Base-by-base conservation (phyloP, 164 flowering plant genomes). In the Vitis cinerea region DNA sequence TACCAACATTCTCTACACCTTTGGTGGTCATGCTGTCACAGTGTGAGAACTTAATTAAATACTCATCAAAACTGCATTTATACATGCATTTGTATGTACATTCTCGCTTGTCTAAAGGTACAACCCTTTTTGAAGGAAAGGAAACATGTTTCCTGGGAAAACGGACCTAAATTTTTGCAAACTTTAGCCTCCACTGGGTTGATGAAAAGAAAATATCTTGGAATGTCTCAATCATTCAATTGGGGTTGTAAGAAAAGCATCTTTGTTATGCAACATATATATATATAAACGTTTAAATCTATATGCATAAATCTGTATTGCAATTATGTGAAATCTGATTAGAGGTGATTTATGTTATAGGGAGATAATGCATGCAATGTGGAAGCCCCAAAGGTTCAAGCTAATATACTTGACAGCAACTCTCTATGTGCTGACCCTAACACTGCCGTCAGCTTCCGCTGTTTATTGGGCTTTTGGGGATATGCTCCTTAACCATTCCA, bases 401-500 rank as follows among this genome's bases (percentile, higher is more conserved):
- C 27, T 78, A 9, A 88, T 88, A 62, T 88, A 88, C 75, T 72
- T 88, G 78, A 4, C 84, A 1, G 93, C 93, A 62, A 88, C 93
- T 56, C 63, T 86, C 3, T 88, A 88, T 73, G 93, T 88, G 64
- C 76, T 88, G 30, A 88, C 93, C 31, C 70, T 88, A 62, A 88
- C 93, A 3, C 67, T 88, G 10, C 93, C 93, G 61, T 88, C 93
- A 9, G 93, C 93, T 13, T 82, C 88, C 54, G 90, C 93, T 37
- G 89, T 88, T 29, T 88, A 88, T 58, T 88, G 93, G 93, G 93
- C 93, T 17, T 88, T 85, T 71, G 93, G 93, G n/a, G 93, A 88
- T 69, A 4, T 68, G 81, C 88, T 88, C 7, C 82, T 88, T 14
- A 82, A 83, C 51, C 88, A 87, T 66, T 75, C 93, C 72, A 88